Evolutionary conservation across 768 basidiomycete genomes (phyloP).

Genomic region (Termitomyces sp.): DNA sequence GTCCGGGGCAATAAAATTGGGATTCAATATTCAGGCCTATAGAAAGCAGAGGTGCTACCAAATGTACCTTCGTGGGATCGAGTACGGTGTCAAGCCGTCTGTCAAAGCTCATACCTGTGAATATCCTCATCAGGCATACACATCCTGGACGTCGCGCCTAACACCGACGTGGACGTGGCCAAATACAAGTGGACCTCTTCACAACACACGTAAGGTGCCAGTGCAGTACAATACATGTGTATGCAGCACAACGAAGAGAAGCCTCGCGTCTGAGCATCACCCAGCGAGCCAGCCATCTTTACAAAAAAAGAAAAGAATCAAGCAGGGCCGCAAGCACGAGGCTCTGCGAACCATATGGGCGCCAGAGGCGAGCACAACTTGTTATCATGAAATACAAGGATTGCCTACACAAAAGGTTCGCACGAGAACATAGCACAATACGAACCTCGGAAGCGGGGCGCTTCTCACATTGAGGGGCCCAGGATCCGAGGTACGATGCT

Average conservation of each 20-base stretch:
- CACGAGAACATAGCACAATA: conserved; percentile 20
- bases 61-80: conserved; percentile 20
- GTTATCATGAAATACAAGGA: background rate
- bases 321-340: background rate
- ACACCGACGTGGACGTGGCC: conserved; percentile 28
- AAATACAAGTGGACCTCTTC: conserved; percentile 47
- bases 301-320: no score
- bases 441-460: conserved; percentile 25
- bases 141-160: conserved; percentile 40
- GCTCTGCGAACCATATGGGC: conserved; percentile 28
- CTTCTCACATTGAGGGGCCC: conserved; percentile 34
- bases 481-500: conserved; percentile 38
- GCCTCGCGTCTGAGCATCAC: conserved; percentile 12
- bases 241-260: conserved; percentile 24
- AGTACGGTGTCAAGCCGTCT: conserved; percentile 48
- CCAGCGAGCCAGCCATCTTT: background rate
- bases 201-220: conserved; percentile 45
- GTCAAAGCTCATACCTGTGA: background rate
- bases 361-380: conserved; percentile 24
- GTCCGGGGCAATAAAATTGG: conserved; percentile 31
- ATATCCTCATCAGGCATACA: no score
- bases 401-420: background rate
- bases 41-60: background rate
- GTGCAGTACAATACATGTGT: conserved; percentile 26
- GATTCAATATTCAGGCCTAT: background rate